These are phyloP conservation scores for Styphnolobium japonicum DNA, from an alignment of 306 rosid genomes.

Conservation along the genomic window DNA sequence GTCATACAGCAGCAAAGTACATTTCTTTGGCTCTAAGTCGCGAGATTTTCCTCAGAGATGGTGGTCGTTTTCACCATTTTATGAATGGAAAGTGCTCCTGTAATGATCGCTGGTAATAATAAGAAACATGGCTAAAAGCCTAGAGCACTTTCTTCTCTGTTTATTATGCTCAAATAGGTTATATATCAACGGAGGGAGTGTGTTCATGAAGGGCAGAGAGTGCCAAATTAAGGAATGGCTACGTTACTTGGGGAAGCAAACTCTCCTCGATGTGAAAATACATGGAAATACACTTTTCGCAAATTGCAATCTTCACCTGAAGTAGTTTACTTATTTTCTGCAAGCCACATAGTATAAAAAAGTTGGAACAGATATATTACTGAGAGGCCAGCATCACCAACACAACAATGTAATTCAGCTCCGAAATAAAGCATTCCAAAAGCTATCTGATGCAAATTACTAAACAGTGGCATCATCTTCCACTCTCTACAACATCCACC, in stretches of 20 bases:
- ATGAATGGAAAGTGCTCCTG: slow-evolving; percentile 60
- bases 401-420: background rate
- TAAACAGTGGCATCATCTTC: background rate
- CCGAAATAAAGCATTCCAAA: background rate
- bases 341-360: background rate
- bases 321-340: background rate
- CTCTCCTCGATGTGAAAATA: background rate
- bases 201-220: slow-evolving; percentile 3
- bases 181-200: background rate
- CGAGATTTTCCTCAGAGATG: slow-evolving; percentile 51
- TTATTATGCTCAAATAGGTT: background rate
- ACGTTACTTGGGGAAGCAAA: slow-evolving; percentile 8
- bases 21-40: slow-evolving; percentile 45
- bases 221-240: slow-evolving; percentile 11
- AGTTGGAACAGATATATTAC: background rate
- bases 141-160: background rate
- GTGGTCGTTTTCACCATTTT: slow-evolving; percentile 69
- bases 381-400: background rate
- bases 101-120: slow-evolving; percentile 58
- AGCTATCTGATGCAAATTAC: background rate
- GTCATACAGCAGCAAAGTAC: slow-evolving; percentile 63
- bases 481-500: background rate
- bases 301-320: slow-evolving; percentile 15
- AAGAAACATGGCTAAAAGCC: background rate
- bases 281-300: background rate